Conservation (phyloP, 169 alveolate species). For the Cryptosporidium bovis region DNA sequence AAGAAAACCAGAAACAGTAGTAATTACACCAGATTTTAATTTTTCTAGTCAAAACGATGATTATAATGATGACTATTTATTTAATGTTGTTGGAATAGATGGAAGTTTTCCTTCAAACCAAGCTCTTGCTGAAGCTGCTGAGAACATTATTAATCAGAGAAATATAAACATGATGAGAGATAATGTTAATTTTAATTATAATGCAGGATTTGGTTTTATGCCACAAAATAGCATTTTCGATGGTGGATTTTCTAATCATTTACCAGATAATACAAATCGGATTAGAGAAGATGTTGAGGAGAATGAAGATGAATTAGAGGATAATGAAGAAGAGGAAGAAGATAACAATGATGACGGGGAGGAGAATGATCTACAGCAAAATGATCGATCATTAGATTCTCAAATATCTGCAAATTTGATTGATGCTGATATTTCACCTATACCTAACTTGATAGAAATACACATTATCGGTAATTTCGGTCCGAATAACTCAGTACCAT, state of each 20-base stretch:
- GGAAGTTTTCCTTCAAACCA: neutral
- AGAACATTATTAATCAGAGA: neutral
- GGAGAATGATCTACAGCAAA: neutral
- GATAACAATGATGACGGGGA: neutral
- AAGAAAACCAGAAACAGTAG: constrained; percentile 70
- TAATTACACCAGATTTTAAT: constrained; percentile 15
- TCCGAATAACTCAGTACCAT: constrained; percentile 29
- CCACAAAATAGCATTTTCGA: neutral
- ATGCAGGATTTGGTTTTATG: too few relatives aligned
- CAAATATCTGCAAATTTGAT: constrained; percentile 5
- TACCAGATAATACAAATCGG: neutral
- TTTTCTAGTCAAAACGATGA: neutral
- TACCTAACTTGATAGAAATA: constrained; percentile 57
- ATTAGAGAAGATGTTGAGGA: neutral
- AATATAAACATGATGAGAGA: neutral
- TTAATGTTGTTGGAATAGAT: neutral
- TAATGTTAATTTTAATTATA: neutral
- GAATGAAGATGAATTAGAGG: neutral
- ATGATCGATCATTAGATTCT: neutral
- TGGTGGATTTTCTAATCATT: neutral
- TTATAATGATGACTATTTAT: neutral
- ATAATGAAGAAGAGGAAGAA: neutral
- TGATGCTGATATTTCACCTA: constrained; percentile 2
- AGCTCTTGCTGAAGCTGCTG: neutral
- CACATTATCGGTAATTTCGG: constrained; percentile 60